Evolutionary conservation across 371 early-diverging fungal genomes (phyloP).

Genomic region (Rhizopus microsporus): DNA sequence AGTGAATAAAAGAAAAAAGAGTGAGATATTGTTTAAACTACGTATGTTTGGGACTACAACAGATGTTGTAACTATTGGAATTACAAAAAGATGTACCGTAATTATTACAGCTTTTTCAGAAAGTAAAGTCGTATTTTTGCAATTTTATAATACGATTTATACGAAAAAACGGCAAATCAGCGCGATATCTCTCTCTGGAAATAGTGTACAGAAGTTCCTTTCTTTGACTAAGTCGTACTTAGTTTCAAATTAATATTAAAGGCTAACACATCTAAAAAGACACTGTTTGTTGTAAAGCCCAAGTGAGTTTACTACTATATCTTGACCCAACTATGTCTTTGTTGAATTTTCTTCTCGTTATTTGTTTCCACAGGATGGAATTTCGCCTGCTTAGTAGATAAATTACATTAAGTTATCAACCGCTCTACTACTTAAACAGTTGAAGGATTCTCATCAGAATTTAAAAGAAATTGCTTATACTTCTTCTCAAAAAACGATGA

Average conservation of each 20-base stretch:
- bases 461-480: background rate
- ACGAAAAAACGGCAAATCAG: too few species aligned
- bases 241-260: constrained; percentile 1
- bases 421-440: constrained; percentile 4
- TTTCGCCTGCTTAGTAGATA: constrained; percentile 2
- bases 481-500: constrained; percentile 3
- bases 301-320: constrained; percentile 2
- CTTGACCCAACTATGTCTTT: constrained; percentile 8
- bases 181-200: too few species aligned
- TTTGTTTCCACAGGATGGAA: constrained; percentile 1
- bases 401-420: background rate
- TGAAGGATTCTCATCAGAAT: constrained; percentile 5
- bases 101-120: too few species aligned
- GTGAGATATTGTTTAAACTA: too few species aligned
- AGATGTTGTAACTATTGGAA: too few species aligned
- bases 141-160: too few species aligned
- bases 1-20: too few species aligned
- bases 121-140: too few species aligned
- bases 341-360: background rate
- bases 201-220: background rate
- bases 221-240: constrained; percentile 4
- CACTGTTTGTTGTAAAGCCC: constrained; percentile 4
- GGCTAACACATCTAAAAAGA: background rate
- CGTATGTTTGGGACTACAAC: too few species aligned
- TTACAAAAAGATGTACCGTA: too few species aligned